Evolutionary conservation across 2,329 filamentous ascomycete species (phyloP).

Genomic region (Pyrenochaeta sp.): DNA sequence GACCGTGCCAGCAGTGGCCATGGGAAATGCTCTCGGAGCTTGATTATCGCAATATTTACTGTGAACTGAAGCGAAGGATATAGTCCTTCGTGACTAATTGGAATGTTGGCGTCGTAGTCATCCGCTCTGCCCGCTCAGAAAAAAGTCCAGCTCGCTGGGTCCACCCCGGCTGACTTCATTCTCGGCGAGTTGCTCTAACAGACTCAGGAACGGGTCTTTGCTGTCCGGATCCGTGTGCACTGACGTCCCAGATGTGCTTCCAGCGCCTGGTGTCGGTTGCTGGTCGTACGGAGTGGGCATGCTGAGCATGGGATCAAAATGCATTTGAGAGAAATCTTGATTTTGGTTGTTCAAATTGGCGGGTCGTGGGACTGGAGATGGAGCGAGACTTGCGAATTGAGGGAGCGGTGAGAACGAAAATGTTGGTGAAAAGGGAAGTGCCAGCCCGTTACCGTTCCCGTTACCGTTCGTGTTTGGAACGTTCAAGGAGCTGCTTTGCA

Average conservation of each 20-base stretch:
- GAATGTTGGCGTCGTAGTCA: constrained; percentile 16
- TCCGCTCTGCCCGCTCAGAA: constrained; percentile 58
- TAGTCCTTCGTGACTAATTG: not conserved
- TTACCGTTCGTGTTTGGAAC: constrained; percentile 24
- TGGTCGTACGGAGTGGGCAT: constrained; percentile 51
- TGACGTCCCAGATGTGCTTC: constrained; percentile 50
- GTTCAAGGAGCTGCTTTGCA: constrained; percentile 24
- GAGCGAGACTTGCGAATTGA: constrained; percentile 42
- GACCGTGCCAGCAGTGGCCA: constrained; percentile 7
- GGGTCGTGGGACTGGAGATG: constrained; percentile 36
- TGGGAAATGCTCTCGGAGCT: constrained; percentile 17
- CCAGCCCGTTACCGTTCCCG: constrained; percentile 27
- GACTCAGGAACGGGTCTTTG: constrained; percentile 80
- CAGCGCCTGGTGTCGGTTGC: constrained; percentile 54
- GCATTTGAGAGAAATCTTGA: constrained; percentile 21
- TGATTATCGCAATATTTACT: constrained; percentile 17
- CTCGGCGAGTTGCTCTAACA: constrained; percentile 83
- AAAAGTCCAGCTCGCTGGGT: constrained; percentile 80
- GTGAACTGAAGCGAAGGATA: constrained; percentile 11
- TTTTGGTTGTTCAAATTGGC: constrained; percentile 25
- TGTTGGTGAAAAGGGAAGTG: constrained; percentile 52
- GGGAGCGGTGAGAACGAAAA: constrained; percentile 48
- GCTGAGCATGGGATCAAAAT: constrained; percentile 52
- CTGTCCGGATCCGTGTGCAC: constrained; percentile 59
- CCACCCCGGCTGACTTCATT: constrained; percentile 75